These are phyloP conservation scores for Phytophthora meadii DNA, from an alignment of 352 stramenopile species.

Conservation along the genomic window DNA sequence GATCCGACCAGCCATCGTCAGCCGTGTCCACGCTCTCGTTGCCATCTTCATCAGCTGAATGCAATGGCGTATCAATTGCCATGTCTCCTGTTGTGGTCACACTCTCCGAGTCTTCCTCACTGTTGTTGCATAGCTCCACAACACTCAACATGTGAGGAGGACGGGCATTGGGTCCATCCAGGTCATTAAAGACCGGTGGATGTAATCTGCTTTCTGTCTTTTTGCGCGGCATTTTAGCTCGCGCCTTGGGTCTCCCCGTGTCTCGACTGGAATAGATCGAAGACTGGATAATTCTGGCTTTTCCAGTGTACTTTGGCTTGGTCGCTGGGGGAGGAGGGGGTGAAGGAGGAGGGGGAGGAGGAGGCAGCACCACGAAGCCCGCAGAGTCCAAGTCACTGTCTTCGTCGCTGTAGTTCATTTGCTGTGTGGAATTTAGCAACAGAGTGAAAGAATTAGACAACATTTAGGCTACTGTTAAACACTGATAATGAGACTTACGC, in stretches of 20 bases:
- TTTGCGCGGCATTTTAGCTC: constrained; percentile 23
- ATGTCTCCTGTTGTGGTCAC: constrained; percentile 36
- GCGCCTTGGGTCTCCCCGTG: constrained; percentile 17
- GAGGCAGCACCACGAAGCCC: constrained; percentile 25
- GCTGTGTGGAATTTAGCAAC: constrained; percentile 14
- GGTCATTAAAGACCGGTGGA: neutral
- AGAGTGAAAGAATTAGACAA: constrained; percentile 11
- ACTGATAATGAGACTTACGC: constrained; percentile 11
- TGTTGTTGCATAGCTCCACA: constrained; percentile 76
- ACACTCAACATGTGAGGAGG: constrained; percentile 80
- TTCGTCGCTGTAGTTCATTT: constrained; percentile 37
- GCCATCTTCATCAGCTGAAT: constrained; percentile 44
- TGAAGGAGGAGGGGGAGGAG: constrained; percentile 16
- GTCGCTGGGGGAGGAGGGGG: constrained; percentile 4
- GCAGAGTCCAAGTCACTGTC: constrained; percentile 36
- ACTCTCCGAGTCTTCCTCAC: constrained; percentile 53
- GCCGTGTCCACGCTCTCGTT: constrained; percentile 52
- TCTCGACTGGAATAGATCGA: constrained; percentile 38
- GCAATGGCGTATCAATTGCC: constrained; percentile 40
- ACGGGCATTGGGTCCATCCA: constrained; percentile 9
- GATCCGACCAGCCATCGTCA: constrained; percentile 82
- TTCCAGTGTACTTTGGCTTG: constrained; percentile 39
- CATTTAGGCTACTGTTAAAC: constrained; percentile 10
- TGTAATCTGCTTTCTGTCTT: constrained; percentile 22
- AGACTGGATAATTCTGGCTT: constrained; percentile 41